Conservation (phyloP, 768 basidiomycete genomes). For the Russula dissimulans region DNA sequence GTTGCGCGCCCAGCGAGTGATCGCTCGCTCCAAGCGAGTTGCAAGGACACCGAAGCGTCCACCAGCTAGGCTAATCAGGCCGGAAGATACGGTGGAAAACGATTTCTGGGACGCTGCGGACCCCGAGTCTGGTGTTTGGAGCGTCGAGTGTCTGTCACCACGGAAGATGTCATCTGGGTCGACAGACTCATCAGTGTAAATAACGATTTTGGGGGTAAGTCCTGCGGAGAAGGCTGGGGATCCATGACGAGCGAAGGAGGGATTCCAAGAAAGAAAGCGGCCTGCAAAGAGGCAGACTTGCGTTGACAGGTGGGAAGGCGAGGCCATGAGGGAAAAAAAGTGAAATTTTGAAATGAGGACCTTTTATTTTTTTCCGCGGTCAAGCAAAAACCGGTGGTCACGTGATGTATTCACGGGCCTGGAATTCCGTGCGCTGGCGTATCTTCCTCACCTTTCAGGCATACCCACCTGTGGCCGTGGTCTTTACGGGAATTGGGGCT, state of each 20-base stretch:
- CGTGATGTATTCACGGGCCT: too few species aligned
- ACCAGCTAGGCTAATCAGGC: slow-evolving; percentile 26
- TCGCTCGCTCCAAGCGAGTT: slow-evolving; percentile 59
- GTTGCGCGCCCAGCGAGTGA: slow-evolving; percentile 60
- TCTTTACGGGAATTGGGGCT: too few species aligned
- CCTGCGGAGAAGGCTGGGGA: not conserved
- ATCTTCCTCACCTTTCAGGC: too few species aligned
- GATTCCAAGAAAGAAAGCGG: not conserved
- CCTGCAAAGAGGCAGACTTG: not conserved
- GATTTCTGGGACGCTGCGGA: slow-evolving; percentile 25
- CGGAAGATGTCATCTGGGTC: slow-evolving; percentile 49
- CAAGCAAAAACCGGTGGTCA: too few species aligned
- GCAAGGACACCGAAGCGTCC: slow-evolving; percentile 32
- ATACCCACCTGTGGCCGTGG: too few species aligned
- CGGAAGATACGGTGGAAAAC: slow-evolving; percentile 31
- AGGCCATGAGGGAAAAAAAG: not conserved
- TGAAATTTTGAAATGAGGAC: not conserved
- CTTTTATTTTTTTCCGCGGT: too few species aligned
- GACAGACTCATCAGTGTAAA: slow-evolving; percentile 31
- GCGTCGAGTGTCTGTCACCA: slow-evolving; percentile 36
- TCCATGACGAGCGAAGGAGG: slow-evolving; percentile 3
- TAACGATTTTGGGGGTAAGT: not conserved
- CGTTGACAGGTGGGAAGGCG: not conserved
- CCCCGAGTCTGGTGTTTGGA: slow-evolving; percentile 23
- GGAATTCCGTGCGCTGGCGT: too few species aligned